These are phyloP conservation scores for Trichophaea hybrida DNA, from an alignment of 2,329 filamentous ascomycete genomes.

Conservation along the genomic window DNA sequence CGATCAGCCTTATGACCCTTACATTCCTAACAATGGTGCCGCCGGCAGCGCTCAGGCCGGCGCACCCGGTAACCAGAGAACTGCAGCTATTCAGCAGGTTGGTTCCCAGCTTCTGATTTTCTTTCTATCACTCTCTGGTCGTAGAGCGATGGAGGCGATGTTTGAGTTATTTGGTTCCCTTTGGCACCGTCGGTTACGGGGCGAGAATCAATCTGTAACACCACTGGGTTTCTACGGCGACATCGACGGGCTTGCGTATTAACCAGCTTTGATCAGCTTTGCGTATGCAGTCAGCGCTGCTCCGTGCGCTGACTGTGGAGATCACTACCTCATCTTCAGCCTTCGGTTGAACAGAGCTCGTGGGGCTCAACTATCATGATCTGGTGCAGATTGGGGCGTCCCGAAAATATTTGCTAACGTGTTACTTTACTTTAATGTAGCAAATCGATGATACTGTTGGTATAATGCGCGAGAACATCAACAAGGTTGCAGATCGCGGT, in stretches of 20 bases:
- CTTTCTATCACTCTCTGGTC: conserved; percentile 16
- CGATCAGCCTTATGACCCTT: conserved; percentile 64
- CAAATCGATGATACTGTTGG: conserved; percentile 95
- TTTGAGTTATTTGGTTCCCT: not conserved
- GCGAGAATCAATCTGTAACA: too few relatives aligned
- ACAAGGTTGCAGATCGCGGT: conserved; percentile 88
- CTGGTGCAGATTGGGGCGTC: not conserved
- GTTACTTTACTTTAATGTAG: conserved; percentile 36
- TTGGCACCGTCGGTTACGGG: not conserved
- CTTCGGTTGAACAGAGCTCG: too few relatives aligned
- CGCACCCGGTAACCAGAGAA: conserved; percentile 50
- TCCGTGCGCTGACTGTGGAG: too few relatives aligned
- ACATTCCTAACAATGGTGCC: conserved; percentile 57
- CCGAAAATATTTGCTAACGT: not conserved
- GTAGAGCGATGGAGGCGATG: not conserved
- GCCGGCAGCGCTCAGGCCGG: conserved; percentile 34
- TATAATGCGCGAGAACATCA: conserved; percentile 95
- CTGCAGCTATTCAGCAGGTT: conserved; percentile 71
- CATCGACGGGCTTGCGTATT: too few relatives aligned
- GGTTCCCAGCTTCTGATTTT: conserved; percentile 33
- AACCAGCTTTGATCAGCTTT: too few relatives aligned
- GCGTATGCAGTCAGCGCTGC: too few relatives aligned
- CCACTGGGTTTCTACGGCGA: too few relatives aligned
- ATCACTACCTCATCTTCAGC: too few relatives aligned
- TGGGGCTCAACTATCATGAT: too few relatives aligned